Percentiles rank a stretch among this genome's conserved stretches.
phyloP scores from a whole-genome alignment of 352 stramenopile species.

The Phytophthora lateralis region DNA sequence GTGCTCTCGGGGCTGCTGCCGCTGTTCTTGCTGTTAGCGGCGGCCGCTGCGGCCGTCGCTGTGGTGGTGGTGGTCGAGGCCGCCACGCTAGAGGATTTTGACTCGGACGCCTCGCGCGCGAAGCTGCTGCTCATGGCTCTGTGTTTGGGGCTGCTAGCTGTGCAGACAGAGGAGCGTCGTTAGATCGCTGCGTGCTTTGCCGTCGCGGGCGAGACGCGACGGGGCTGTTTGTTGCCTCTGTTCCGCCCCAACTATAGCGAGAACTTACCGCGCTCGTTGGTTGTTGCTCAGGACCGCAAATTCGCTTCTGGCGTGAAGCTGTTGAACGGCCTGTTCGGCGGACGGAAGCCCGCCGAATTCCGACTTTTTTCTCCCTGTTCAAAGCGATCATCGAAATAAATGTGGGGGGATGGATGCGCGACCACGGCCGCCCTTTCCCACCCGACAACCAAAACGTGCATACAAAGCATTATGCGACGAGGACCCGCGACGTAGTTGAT shows the following conservation, averaged over 20 bases:
- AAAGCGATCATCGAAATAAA: conserved; percentile 4
- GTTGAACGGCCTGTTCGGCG: background rate
- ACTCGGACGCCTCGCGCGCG: conserved; percentile 8
- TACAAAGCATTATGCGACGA: too few relatives aligned
- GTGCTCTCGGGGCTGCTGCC: conserved; percentile 8
- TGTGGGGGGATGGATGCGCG: conserved; percentile 1
- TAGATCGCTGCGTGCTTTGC: conserved; percentile 1
- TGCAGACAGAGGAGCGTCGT: background rate
- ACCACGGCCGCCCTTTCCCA: conserved; percentile 9
- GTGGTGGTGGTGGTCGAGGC: conserved; percentile 6
- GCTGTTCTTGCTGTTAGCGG: conserved; percentile 7
- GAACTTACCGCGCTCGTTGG: conserved; percentile 28
- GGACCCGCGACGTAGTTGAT: too few relatives aligned
- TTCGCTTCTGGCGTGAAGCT: conserved; percentile 26
- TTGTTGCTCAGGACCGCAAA: conserved; percentile 39
- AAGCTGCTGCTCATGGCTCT: conserved; percentile 35
- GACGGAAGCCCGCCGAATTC: conserved; percentile 30
- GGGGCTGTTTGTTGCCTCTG: conserved; percentile 2
- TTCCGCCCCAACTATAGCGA: background rate
- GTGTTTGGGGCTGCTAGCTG: background rate
- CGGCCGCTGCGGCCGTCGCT: background rate
- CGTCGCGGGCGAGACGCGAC: conserved; percentile 7
- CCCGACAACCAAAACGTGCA: conserved; percentile 23
- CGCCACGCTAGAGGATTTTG: conserved; percentile 3
- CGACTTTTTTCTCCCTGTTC: background rate